Conservation (phyloP, 805 yeast species). For the Saccharomycopsis oosterbeekiorum region DNA sequence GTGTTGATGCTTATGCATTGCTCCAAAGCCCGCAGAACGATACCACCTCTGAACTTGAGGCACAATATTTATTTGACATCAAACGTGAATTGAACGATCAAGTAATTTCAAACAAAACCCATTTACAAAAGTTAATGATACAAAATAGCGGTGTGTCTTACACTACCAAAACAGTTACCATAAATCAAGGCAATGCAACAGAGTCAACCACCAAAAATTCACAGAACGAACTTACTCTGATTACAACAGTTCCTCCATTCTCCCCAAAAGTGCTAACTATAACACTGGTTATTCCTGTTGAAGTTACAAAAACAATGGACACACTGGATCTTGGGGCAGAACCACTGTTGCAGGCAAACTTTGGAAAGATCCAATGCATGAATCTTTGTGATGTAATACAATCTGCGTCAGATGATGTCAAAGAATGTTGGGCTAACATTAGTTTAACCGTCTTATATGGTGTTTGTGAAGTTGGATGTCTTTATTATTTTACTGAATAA, state of each 20-base stretch:
- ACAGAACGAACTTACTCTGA: neutral
- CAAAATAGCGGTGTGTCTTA: neutral
- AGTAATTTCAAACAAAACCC: neutral
- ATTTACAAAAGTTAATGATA: neutral
- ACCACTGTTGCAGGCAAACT: neutral
- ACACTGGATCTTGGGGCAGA: neutral
- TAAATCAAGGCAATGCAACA: neutral
- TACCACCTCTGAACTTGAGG: constrained; percentile 1
- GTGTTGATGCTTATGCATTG: neutral
- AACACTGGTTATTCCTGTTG: neutral
- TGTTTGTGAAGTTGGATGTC: constrained; percentile 16
- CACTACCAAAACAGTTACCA: neutral
- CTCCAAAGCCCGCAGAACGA: constrained; percentile 1
- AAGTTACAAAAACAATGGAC: neutral
- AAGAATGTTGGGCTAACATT: constrained; percentile 9
- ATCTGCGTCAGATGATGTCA: constrained; percentile 9
- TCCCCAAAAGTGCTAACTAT: neutral
- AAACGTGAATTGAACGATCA: neutral
- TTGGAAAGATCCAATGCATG: constrained; percentile 11
- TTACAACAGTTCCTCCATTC: neutral
- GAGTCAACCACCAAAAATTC: neutral
- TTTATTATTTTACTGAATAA: constrained; percentile 1
- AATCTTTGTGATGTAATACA: constrained; percentile 9
- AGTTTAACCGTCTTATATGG: constrained; percentile 14
- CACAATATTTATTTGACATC: constrained; percentile 10